Percentiles rank a stretch among this genome's conserved stretches.
Evolutionary conservation across 2,329 filamentous ascomycete genomes (phyloP).

Genomic region (Exophiala lecanii-corni): DNA sequence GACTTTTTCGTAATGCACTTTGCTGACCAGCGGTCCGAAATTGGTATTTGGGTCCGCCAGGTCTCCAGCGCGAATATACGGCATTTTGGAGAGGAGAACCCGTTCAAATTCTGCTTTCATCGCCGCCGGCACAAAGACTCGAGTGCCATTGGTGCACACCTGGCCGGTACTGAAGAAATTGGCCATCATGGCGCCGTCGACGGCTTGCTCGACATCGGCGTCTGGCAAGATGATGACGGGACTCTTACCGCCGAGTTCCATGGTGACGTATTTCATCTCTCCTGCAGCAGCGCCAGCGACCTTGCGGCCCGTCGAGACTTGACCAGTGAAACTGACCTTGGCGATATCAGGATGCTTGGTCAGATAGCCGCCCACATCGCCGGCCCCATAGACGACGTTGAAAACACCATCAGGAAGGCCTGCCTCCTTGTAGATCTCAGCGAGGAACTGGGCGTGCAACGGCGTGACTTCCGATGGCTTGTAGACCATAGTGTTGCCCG

Average conservation of each 20-base stretch:
- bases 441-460: conserved; percentile 71
- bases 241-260: conserved; percentile 87
- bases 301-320: conserved; percentile 76
- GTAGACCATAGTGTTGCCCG: conserved; percentile 86
- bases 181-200: conserved; percentile 85
- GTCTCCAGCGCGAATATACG: conserved; percentile 65
- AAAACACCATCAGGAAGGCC: conserved; percentile 78
- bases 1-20: conserved; percentile 71
- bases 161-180: conserved; percentile 91
- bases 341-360: conserved; percentile 68
- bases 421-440: conserved; percentile 71
- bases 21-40: conserved; percentile 77
- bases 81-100: conserved; percentile 64
- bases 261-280: conserved; percentile 84
- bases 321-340: conserved; percentile 87
- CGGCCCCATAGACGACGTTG: conserved; percentile 78
- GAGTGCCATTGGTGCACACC: conserved; percentile 87
- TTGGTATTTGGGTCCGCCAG: conserved; percentile 70
- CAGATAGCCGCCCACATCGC: conserved; percentile 70
- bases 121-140: conserved; percentile 70
- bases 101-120: conserved; percentile 67
- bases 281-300: conserved; percentile 71
- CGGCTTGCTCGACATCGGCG: conserved; percentile 72
- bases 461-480: conserved; percentile 86
- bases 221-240: conserved; percentile 76